These are phyloP conservation scores for Westerdykella sp. DNA, from an alignment of 2,329 filamentous ascomycete species.

Conservation along the genomic window DNA sequence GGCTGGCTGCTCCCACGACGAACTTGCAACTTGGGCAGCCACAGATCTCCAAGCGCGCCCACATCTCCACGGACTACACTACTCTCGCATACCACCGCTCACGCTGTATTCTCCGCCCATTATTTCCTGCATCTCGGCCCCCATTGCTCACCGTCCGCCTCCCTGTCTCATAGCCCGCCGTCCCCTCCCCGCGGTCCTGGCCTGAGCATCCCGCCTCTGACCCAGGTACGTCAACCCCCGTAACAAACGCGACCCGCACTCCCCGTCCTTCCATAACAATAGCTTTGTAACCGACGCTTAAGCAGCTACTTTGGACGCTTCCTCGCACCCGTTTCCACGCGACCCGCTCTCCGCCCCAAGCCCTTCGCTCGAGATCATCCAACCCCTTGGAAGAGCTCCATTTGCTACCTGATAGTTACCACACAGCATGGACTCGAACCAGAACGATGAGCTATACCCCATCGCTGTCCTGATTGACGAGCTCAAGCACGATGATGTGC, in stretches of 20 bases:
- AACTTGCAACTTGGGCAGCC: no score
- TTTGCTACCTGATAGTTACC: slow-evolving; percentile 15
- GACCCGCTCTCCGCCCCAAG: slow-evolving; percentile 8
- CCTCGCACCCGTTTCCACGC: slow-evolving; percentile 5
- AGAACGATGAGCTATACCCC: slow-evolving; percentile 98
- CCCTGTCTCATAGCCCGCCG: neutral
- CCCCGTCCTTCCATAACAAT: no score
- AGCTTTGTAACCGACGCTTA: slow-evolving; percentile 14
- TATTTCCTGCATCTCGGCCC: slow-evolving; percentile 15
- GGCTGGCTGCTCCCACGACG: no score
- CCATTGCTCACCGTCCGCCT: neutral
- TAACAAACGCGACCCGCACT: no score
- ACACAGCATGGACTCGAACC: slow-evolving; percentile 73
- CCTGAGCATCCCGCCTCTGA: slow-evolving; percentile 5
- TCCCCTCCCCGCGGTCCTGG: neutral
- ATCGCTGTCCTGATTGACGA: slow-evolving; percentile 99
- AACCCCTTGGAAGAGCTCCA: slow-evolving; percentile 12
- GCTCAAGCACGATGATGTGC: slow-evolving; percentile 99
- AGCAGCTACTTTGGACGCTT: slow-evolving; percentile 4
- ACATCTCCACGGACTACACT: slow-evolving; percentile 7
- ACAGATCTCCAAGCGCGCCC: slow-evolving; percentile 4
- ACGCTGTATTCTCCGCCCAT: slow-evolving; percentile 13
- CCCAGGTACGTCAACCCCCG: slow-evolving; percentile 33
- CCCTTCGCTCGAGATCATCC: slow-evolving; percentile 12
- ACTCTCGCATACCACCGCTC: slow-evolving; percentile 9